These are phyloP conservation scores for Tetraselmis striata DNA, from an alignment of 139 green algal species.

Conservation along the genomic window DNA sequence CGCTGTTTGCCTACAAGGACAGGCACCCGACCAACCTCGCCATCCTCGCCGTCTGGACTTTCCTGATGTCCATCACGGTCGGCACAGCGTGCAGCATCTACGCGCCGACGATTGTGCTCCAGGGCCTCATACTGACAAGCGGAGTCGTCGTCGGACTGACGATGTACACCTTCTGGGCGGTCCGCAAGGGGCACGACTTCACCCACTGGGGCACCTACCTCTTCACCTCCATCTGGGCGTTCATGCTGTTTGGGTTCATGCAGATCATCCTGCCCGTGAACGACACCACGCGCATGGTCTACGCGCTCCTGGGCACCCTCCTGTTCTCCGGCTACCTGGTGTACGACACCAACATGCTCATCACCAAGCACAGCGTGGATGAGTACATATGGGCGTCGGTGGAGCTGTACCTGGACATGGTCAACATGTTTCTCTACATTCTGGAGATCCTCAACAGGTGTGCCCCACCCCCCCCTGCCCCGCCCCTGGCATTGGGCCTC, in stretches of 20 bases:
- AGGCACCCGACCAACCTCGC: slow-evolving; percentile 57
- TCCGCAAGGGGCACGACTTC: slow-evolving; percentile 47
- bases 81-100: slow-evolving; percentile 42
- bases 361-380: slow-evolving; percentile 39
- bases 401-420: slow-evolving; percentile 64
- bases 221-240: slow-evolving; percentile 36
- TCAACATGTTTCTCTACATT: slow-evolving; percentile 74
- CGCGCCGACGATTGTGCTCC: slow-evolving; percentile 43
- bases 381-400: slow-evolving; percentile 66
- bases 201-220: slow-evolving; percentile 49
- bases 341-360: slow-evolving; percentile 45
- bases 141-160: slow-evolving; percentile 42
- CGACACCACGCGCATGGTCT: slow-evolving; percentile 27
- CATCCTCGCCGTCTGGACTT: slow-evolving; percentile 45
- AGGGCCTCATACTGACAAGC: slow-evolving; percentile 49
- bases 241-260: slow-evolving; percentile 49
- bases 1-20: slow-evolving; percentile 45
- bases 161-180: slow-evolving; percentile 61
- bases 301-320: slow-evolving; percentile 52
- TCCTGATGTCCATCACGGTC: slow-evolving; percentile 24
- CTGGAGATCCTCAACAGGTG: slow-evolving; percentile 36
- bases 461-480: not conserved
- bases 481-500: not conserved
- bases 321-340: slow-evolving; percentile 59
- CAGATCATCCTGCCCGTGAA: slow-evolving; percentile 49